Evolutionary conservation across 1,284 basidiomycete genomes (phyloP).

Genomic region (Ceratobasidium papillatum): DNA sequence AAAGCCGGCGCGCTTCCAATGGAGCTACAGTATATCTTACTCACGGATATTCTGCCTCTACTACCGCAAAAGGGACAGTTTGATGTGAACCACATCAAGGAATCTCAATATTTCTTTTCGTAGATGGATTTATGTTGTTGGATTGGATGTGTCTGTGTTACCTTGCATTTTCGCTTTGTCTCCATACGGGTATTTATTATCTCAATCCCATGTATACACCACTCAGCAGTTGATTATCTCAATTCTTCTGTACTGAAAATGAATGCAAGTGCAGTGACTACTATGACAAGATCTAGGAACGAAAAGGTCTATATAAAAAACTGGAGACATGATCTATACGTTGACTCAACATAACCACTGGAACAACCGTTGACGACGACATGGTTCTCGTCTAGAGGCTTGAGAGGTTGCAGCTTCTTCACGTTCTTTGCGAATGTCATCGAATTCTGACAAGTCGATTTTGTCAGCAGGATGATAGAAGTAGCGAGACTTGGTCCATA

Average conservation of each 20-base stretch:
- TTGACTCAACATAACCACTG: slow-evolving; percentile 28
- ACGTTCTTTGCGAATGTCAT: slow-evolving; percentile 20
- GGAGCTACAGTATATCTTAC: slow-evolving; percentile 67
- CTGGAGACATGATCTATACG: background rate
- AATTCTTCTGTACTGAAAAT: background rate
- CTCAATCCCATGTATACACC: slow-evolving; percentile 37
- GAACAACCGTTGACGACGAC: slow-evolving; percentile 22
- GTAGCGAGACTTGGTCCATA: slow-evolving; percentile 15
- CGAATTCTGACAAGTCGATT: slow-evolving; percentile 35
- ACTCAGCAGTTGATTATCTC: slow-evolving; percentile 10
- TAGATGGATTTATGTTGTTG: slow-evolving; percentile 52
- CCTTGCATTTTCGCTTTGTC: slow-evolving; percentile 24
- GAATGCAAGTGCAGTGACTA: background rate
- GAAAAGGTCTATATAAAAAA: background rate
- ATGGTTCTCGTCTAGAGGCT: background rate
- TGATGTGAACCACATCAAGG: slow-evolving; percentile 84
- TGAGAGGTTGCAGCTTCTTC: slow-evolving; percentile 16
- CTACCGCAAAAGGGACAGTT: slow-evolving; percentile 90
- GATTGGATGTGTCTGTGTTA: slow-evolving; percentile 16
- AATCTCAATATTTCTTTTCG: slow-evolving; percentile 91
- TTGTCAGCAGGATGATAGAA: slow-evolving; percentile 26
- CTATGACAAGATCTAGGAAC: background rate
- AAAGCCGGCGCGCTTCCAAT: slow-evolving; percentile 45
- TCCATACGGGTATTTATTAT: slow-evolving; percentile 1
- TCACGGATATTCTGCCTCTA: slow-evolving; percentile 82